phyloP scores from a whole-genome alignment of 2,329 filamentous ascomycete genomes.

The Trichoderma atrobrunneum region DNA sequence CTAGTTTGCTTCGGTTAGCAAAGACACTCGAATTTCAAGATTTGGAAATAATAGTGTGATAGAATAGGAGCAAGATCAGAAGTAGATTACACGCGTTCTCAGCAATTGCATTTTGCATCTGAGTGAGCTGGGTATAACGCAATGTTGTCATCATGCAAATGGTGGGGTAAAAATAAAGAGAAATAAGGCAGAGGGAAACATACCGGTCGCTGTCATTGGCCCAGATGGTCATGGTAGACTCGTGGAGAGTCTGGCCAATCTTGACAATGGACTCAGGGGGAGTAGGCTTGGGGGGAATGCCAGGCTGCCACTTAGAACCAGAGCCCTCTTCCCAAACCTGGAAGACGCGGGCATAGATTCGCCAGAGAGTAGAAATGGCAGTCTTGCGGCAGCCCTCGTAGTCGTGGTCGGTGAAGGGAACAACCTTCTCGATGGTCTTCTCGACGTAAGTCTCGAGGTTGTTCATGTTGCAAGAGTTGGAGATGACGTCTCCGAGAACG shows the following conservation, averaged over 20 bases:
- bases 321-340: constrained; percentile 73
- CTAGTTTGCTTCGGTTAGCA: constrained; percentile 53
- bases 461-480: constrained; percentile 75
- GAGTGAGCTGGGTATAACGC: constrained; percentile 99
- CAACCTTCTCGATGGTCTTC: constrained; percentile 77
- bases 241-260: constrained; percentile 81
- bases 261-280: constrained; percentile 78
- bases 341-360: constrained; percentile 88
- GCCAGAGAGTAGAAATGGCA: constrained; percentile 86
- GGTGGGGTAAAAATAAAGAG: constrained; percentile 18
- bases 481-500: constrained; percentile 88
- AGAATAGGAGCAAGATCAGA: constrained; percentile 33
- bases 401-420: constrained; percentile 78
- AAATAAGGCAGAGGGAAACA: constrained; percentile 42
- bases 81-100: constrained; percentile 65
- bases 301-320: constrained; percentile 82
- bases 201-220: constrained; percentile 90
- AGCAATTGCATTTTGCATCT: constrained; percentile 86
- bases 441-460: constrained; percentile 77
- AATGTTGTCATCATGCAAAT: constrained; percentile 74
- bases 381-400: constrained; percentile 95
- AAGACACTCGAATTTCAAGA: constrained; percentile 7
- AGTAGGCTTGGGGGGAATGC: constrained; percentile 76
- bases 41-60: constrained; percentile 20
- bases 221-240: constrained; percentile 81